These are phyloP conservation scores for Lycium ferocissimum DNA, from an alignment of 257 asterid genomes.

Conservation along the genomic window DNA sequence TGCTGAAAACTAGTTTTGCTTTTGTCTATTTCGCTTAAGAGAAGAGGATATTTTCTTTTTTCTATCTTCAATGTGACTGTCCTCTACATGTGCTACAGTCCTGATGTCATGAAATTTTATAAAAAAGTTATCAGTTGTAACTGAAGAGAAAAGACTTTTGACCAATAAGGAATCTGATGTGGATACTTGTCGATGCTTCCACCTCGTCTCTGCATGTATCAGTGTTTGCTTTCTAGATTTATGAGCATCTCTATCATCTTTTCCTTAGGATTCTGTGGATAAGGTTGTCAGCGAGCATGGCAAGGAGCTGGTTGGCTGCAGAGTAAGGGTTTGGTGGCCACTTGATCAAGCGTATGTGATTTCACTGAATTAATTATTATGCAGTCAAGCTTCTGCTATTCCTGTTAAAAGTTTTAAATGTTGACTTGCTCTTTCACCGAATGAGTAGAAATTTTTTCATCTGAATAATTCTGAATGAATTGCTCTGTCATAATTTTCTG, in stretches of 20 bases:
- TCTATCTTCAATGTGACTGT: neutral
- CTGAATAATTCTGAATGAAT: neutral
- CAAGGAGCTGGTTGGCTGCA: constrained; percentile 41
- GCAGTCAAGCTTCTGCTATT: neutral
- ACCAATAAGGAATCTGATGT: constrained; percentile 15
- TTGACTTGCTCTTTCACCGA: constrained; percentile 25
- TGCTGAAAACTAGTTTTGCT: constrained; percentile 8
- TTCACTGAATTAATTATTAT: neutral
- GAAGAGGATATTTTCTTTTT: neutral
- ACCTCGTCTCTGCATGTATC: neutral
- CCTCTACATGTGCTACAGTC: constrained; percentile 15
- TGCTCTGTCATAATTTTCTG: constrained; percentile 4
- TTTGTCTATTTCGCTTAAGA: constrained; percentile 11
- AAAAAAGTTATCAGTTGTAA: neutral
- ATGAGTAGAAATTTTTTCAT: constrained; percentile 3
- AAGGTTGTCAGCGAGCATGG: constrained; percentile 30
- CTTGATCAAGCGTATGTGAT: constrained; percentile 45
- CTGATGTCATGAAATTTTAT: neutral
- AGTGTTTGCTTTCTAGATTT: neutral
- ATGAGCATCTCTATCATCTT: constrained; percentile 15
- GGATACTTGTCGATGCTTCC: neutral
- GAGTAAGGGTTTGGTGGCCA: constrained; percentile 53
- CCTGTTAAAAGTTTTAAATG: constrained; percentile 3
- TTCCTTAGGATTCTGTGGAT: constrained; percentile 34
- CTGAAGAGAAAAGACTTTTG: constrained; percentile 20